Base-by-base conservation (phyloP, 495 filamentous ascomycete genomes). In the Daldinia vernicosa region DNA sequence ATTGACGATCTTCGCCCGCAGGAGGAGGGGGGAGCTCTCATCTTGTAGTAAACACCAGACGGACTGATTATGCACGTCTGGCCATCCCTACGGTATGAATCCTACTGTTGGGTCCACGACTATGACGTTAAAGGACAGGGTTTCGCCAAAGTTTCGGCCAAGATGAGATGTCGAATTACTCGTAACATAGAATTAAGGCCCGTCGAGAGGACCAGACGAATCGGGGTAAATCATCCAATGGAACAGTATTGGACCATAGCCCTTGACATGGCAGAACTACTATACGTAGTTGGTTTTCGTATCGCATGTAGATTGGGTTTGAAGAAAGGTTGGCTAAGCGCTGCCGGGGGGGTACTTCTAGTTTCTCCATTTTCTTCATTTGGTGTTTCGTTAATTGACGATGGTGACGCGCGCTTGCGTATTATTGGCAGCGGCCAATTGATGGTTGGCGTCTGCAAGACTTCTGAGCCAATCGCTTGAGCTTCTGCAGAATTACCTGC, bases 331-430 rank as follows among this genome's bases (percentile, higher is more conserved):
- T 66, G 61, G 63, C 26, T 77, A 75, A 77, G 75, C 75, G 75
- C 75, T 59, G 73, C 35, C 40, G 22, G 24, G 50, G 50, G 63
- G 19, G 57, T 68, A 53, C 43, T 19, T 70, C 19, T 19, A 40
- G 52, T 58, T 53, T 33, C 33, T 61, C 62, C 40, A 59, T 65
- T 58, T 53, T 33, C 33, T 61, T 65, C 40, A 59, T 65, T 56
- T 74, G 30, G 40, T 45, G 75, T 77, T 77, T 75, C 68, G 72
- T 35, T 33, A 37, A 59, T 61, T 40, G 32, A 60, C 15, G 9
- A 56, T 45, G 52, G 57, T 69, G 67, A 77, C 75, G 75, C 75
- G 75, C 75, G 72, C 63, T 64, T 71, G 69, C 22, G 22, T 71
- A 54, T 69, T 47, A 77, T 75, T 77, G 75, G 75, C 17, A 28